Base-by-base conservation (phyloP, 257 asterid genomes). In the Solanum habrochaites region DNA sequence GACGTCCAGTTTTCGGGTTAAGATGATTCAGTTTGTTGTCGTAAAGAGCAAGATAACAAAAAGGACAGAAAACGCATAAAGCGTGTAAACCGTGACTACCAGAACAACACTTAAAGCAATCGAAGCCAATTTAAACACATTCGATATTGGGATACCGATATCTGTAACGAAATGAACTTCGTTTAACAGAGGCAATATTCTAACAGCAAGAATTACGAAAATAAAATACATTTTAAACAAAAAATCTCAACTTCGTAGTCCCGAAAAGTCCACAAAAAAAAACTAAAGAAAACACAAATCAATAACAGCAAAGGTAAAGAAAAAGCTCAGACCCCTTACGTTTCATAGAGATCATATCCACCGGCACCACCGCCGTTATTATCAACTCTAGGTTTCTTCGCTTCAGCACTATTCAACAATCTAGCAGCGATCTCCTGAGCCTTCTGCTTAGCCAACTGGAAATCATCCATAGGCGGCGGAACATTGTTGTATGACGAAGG, bases 371-470 rank as follows among this genome's bases (percentile, higher is more conserved):
- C 89, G 16, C 94, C 98, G 88, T 94, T 93, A 56, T 95, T 98
- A 85, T 93, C 95, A 87, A 95, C 92, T 60, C 96, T 91, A 83
- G 95, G 91, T 86, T 95, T 96, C 39, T 90, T 89, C 37, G 96
- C 93, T 82, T 96, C 99, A 3, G 94, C 91, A 87, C 40, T 90
- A 67, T 87, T 95, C 90, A 95, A 87, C 56, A 97, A 92, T 87
- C 98, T 91, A 31, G 98, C 96, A 16, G 99, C 99, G 70, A 96
- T 94, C 90, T 94, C 98, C 88, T 95, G 99, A 45, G 98, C 98
- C 90, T 93, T 96, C 91, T 92, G 99, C 85, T 96, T 96, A 47
- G 99, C 99, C 60, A 91, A 74, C 93, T 95, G 98, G 88, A 96
- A 93, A 86, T 95, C 98, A 88, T 86, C 94, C 94, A 92, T 84